Conservation (phyloP, 2,329 filamentous ascomycete species). For the Rutstroemia sp. region DNA sequence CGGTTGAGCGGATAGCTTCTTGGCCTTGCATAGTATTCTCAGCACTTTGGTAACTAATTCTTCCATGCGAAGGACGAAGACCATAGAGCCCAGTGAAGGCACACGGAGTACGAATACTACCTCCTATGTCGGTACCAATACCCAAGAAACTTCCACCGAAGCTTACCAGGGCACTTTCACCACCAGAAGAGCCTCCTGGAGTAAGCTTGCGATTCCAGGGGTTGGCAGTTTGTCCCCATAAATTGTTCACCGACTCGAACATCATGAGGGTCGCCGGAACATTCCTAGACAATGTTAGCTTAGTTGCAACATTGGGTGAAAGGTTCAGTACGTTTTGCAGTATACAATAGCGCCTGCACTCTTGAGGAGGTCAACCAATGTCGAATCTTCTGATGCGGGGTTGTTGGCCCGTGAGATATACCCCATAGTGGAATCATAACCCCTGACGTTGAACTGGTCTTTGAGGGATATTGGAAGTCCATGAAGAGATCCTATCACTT, state of each 20-base stretch:
- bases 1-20: not conserved
- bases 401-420: conserved; percentile 81
- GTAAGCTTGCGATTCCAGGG: conserved; percentile 27
- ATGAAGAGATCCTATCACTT: conserved; percentile 31
- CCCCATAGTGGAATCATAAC: conserved; percentile 28
- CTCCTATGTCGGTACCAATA: conserved; percentile 25
- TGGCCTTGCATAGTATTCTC: not conserved
- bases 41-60: not conserved
- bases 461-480: conserved; percentile 31
- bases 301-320: not conserved
- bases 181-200: conserved; percentile 26
- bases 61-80: not conserved
- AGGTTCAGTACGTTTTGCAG: conserved; percentile 58
- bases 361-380: conserved; percentile 58
- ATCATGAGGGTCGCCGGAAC: conserved; percentile 41
- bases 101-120: not conserved
- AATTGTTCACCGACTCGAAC: conserved; percentile 33
- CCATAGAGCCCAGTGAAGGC: not conserved
- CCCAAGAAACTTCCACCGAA: conserved; percentile 23
- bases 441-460: conserved; percentile 68
- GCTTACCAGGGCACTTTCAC: conserved; percentile 24
- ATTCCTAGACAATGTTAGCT: conserved; percentile 40
- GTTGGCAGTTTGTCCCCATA: conserved; percentile 35
- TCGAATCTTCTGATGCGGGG: conserved; percentile 57
- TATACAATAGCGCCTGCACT: conserved; percentile 70